phyloP scores from a whole-genome alignment of 1,284 basidiomycete genomes.

The Ceratobasidium papillatum region DNA sequence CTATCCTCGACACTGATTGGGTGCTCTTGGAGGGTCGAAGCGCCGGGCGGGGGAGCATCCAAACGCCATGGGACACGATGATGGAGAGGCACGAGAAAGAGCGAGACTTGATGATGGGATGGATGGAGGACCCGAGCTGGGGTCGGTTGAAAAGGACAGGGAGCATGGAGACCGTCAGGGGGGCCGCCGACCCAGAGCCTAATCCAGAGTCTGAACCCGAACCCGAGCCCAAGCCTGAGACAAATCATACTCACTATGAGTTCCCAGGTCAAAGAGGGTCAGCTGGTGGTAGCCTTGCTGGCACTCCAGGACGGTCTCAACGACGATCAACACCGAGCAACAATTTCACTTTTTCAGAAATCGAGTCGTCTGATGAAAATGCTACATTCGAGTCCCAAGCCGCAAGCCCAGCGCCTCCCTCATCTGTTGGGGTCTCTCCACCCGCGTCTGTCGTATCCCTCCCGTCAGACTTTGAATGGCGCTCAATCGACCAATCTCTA shows the following conservation, averaged over 20 bases:
- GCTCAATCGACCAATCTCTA: background rate
- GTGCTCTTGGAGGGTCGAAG: background rate
- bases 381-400: background rate
- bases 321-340: background rate
- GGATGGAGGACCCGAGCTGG: slow-evolving; percentile 34
- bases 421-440: slow-evolving; percentile 2
- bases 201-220: background rate
- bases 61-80: slow-evolving; percentile 46
- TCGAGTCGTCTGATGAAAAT: background rate
- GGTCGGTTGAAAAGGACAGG: slow-evolving; percentile 29
- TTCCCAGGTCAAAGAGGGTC: background rate
- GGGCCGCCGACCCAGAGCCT: background rate
- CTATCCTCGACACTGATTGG: slow-evolving; percentile 46
- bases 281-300: background rate
- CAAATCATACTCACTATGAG: background rate
- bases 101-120: slow-evolving; percentile 42
- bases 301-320: background rate
- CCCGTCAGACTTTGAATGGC: slow-evolving; percentile 19
- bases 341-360: background rate
- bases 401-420: background rate
- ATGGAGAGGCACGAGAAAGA: slow-evolving; percentile 45
- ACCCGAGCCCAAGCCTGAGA: background rate
- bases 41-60: slow-evolving; percentile 5
- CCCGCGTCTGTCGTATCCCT: slow-evolving; percentile 18
- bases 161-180: slow-evolving; percentile 37